A percentile compares a stretch with the other conserved stretches of the same genome.
phyloP scores from a whole-genome alignment of 345 rosid genomes.

The Orychophragmus violaceus region DNA sequence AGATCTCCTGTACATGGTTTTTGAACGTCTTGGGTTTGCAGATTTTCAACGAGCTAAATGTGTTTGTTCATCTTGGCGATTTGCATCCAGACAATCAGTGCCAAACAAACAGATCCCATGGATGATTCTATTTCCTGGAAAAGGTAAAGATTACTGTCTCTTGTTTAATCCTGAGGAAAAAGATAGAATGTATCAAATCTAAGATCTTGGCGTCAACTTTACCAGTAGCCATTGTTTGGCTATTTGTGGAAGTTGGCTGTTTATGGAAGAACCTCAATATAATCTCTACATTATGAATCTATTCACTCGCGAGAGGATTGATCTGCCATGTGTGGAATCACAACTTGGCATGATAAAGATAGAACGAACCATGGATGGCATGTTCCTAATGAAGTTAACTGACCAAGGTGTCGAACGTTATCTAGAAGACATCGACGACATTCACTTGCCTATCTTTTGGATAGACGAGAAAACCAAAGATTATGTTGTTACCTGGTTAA shows the following conservation, averaged over 20 bases:
- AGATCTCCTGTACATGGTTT: background rate
- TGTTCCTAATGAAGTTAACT: background rate
- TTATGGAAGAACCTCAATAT: background rate
- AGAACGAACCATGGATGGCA: background rate
- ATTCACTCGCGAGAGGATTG: background rate
- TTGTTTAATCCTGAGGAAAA: conserved; percentile 2
- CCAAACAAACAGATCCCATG: background rate
- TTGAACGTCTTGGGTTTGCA: background rate
- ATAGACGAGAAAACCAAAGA: conserved; percentile 2
- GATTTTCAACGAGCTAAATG: conserved; percentile 11
- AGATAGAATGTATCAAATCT: background rate
- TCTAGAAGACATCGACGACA: background rate
- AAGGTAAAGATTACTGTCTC: background rate
- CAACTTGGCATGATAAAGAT: background rate
- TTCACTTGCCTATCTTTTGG: background rate
- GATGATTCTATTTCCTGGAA: background rate
- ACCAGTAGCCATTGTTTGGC: background rate
- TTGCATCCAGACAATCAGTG: background rate
- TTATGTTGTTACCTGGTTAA: background rate
- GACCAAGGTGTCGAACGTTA: background rate
- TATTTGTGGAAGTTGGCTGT: background rate
- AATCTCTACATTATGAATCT: background rate
- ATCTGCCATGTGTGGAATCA: background rate
- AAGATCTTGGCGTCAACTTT: background rate
- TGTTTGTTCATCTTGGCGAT: background rate